Base-by-base conservation (phyloP, 129 eudicot species). In the Silybum marianum region DNA sequence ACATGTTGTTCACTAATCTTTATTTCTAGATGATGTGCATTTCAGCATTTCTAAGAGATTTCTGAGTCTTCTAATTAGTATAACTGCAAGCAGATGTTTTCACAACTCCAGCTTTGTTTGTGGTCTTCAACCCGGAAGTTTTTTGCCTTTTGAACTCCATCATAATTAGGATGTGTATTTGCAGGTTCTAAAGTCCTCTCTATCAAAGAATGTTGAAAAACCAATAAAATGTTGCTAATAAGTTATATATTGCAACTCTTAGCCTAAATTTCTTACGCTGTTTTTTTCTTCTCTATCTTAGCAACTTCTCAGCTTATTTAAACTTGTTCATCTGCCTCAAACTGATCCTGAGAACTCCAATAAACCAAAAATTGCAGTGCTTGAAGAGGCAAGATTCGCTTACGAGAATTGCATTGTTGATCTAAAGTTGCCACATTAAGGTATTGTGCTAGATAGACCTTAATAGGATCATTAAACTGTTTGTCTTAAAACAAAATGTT, bases 381-480 rank as follows among this genome's bases (percentile, higher is more conserved):
- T 77, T 76, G 46, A 63, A 60, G 48, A 70, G 14, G 63, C 13
- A 82, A 21, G 25, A 69, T 36, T 23, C 13, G 46, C 65, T 32
- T 82, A 51, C 7, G n/a, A 46, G 63, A 58, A 40, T 28, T 82
- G 72, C 65, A 48, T 48, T 69, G 58, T 40, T 36, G 75, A 39
- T 44, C 81, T 69, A 24, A 82, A 82, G 72, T 54, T 76, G 14
- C 48, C 71, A 70, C 72, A 23, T 48, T 42, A 63, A 82, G 81
- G 85, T 75, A 82, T 1, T 3, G 39, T 69, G 65, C 32, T 14
- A 75, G 30, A 69, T 54, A 36, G 28, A 12, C 75, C 62, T 13
- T 40, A 63, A 25, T 30, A 63, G 51, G 9, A 24, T 32, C 68
- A 18, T 18, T 22, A 24, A 79, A 70, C n/a, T 30, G n/a, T 51